Conservation (phyloP, 345 rosid species). For the Gossypium rotundifolium region DNA sequence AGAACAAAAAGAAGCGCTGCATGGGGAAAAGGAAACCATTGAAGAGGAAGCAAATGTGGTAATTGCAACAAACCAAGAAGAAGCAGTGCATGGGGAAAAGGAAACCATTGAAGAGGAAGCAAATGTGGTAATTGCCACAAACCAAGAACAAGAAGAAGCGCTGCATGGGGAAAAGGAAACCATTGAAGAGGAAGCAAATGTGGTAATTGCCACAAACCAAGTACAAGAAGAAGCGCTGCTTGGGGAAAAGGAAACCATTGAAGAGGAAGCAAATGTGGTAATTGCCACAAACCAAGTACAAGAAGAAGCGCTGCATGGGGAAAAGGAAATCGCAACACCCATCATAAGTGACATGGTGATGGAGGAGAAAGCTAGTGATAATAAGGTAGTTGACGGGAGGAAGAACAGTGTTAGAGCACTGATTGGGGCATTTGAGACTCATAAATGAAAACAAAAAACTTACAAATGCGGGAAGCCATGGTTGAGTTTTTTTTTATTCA, state of each 20-base stretch:
- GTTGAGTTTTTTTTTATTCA: too few species aligned
- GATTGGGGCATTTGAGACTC: slow-evolving; percentile 90
- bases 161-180: slow-evolving; percentile 6
- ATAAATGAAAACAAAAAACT: slow-evolving; percentile 51
- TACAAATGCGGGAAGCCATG: slow-evolving; percentile 7
- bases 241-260: slow-evolving; percentile 6
- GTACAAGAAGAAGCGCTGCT: slow-evolving; percentile 16
- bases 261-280: slow-evolving; percentile 5
- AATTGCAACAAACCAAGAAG: slow-evolving; percentile 11
- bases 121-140: slow-evolving; percentile 13
- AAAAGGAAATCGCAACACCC: slow-evolving; percentile 58
- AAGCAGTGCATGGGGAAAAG: slow-evolving; percentile 3
- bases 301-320: slow-evolving; percentile 24
- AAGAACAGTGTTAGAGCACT: slow-evolving; percentile 84
- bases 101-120: slow-evolving; percentile 1
- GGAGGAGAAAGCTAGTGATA: slow-evolving; percentile 46
- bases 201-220: slow-evolving; percentile 14
- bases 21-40: slow-evolving; percentile 3
- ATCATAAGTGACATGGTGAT: slow-evolving; percentile 59
- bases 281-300: slow-evolving; percentile 18
- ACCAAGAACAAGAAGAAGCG: slow-evolving; percentile 14
- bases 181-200: slow-evolving; percentile 1
- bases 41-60: slow-evolving; percentile 5
- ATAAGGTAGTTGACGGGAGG: slow-evolving; percentile 58
- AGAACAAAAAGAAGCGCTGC: slow-evolving; percentile 9